Base-by-base conservation (phyloP, 1,284 basidiomycete species). In the Exobasidium cylindrosporum region DNA sequence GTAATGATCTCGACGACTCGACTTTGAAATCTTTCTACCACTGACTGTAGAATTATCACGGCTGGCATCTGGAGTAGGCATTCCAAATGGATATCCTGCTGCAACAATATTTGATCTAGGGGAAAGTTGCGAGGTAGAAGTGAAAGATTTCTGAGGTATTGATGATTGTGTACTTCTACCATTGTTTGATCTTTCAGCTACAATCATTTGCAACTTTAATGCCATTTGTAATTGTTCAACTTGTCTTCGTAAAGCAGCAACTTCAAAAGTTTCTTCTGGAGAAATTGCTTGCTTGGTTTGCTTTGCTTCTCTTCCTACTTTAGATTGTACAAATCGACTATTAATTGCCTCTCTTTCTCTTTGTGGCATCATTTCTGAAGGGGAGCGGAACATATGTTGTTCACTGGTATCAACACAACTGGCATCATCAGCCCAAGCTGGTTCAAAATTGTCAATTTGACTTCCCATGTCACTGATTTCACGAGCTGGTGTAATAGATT, bases 171-270 rank as follows among this genome's bases (percentile, higher is more conserved):
- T 13, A 24, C 47, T 28, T 26, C 26, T 23, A 24, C 21, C 26
- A 6, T 28, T 13, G 2, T 14, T 13, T 21, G 14, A 4, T 13
- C 14, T 13, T 24, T 50, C 21, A 50, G 47, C 21, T 5, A 5
- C 4, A 23, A 24, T 28, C 53, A 55, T 57, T 23, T 47, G 57
- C 11, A 24, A 26, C 30, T 45, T 58, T 7, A 58, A n/a, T 2
- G 40, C 35, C 21, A 58, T 23, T 35, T 53, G 44, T n/a, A 58
- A 40, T 52, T 58, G 57, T 26, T 50, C 57, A 40, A 58, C 57
- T 32, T 58, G 57, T 11, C 44, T 30, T 24, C 47, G 44, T 17
- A 58, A 45, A 14, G 57, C 40, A 3, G 57, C 57, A n/a, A 58
- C 26, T 43, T 58, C 57, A 35, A 58, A 58, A 7, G 35, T 40